Evolutionary conservation across 2,329 filamentous ascomycete genomes (phyloP).

Genomic region (Cercospora nicotianae): DNA sequence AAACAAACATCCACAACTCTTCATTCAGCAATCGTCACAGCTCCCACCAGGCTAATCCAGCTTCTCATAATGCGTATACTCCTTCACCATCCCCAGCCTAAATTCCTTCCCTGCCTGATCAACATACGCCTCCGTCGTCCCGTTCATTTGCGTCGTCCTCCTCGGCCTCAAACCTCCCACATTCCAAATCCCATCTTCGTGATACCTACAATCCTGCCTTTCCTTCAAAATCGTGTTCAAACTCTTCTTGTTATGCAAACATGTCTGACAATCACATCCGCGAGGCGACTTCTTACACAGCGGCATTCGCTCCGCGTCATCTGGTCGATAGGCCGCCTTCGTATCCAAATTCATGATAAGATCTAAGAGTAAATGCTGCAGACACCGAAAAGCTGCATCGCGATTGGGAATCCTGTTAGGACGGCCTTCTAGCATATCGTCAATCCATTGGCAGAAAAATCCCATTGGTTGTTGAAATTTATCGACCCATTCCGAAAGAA

Average conservation of each 20-base stretch:
- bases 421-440: constrained; percentile 3
- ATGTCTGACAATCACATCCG: not conserved
- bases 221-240: not conserved
- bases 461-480: not conserved
- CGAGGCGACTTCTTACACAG: not conserved
- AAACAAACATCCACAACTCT: not conserved
- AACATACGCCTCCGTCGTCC: not conserved
- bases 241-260: not conserved
- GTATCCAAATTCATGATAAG: not conserved
- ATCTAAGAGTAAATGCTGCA: not conserved
- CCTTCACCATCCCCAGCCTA: not conserved
- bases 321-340: not conserved
- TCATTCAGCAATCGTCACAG: not conserved
- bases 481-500: not conserved
- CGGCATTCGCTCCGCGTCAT: not conserved
- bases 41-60: not conserved
- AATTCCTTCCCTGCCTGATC: not conserved
- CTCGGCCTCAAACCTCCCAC: too few species aligned
- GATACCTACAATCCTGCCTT: not conserved
- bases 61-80: not conserved
- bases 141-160: too few species aligned
- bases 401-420: too few species aligned
- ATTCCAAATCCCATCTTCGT: not conserved
- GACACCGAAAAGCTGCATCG: not conserved
- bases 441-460: not conserved